phyloP scores from a whole-genome alignment of 345 rosid genomes.

The Linum lewisii region DNA sequence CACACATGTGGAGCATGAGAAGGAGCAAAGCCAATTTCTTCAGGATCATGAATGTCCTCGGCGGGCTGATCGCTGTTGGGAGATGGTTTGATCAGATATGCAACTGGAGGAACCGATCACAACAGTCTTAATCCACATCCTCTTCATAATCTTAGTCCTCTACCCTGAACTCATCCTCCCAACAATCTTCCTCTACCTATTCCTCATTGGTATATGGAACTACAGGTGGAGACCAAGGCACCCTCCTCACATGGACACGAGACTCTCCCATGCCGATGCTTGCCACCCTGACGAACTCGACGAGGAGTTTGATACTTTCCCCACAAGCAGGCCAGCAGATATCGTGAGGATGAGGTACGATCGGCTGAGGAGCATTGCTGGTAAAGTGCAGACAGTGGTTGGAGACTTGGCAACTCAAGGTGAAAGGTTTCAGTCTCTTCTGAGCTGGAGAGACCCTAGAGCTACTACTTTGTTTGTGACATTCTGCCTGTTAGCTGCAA shows the following conservation, averaged over 20 bases:
- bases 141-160: slow-evolving; percentile 22
- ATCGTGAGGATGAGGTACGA: no score
- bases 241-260: slow-evolving; percentile 24
- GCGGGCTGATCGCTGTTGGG: slow-evolving; percentile 18
- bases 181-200: slow-evolving; percentile 23
- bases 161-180: slow-evolving; percentile 25
- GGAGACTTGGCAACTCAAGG: slow-evolving; percentile 28
- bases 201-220: slow-evolving; percentile 23
- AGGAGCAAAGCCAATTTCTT: slow-evolving; percentile 28
- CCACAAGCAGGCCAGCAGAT: no score
- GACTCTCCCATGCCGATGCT: slow-evolving; percentile 21
- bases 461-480: slow-evolving; percentile 22
- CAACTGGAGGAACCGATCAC: slow-evolving; percentile 25
- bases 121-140: slow-evolving; percentile 22
- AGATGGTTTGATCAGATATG: slow-evolving; percentile 28
- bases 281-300: slow-evolving; percentile 24
- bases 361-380: slow-evolving; percentile 23
- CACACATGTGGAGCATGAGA: slow-evolving; percentile 31
- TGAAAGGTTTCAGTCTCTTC: slow-evolving; percentile 21
- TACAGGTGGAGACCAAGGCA: slow-evolving; percentile 21
- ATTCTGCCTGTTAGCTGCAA: slow-evolving; percentile 21
- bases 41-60: slow-evolving; percentile 21
- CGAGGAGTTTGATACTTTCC: no score
- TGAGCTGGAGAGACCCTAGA: slow-evolving; percentile 29
- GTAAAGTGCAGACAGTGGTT: slow-evolving; percentile 24